Conservation (phyloP, 1,284 basidiomycete genomes). For the Wallemia hederae region DNA sequence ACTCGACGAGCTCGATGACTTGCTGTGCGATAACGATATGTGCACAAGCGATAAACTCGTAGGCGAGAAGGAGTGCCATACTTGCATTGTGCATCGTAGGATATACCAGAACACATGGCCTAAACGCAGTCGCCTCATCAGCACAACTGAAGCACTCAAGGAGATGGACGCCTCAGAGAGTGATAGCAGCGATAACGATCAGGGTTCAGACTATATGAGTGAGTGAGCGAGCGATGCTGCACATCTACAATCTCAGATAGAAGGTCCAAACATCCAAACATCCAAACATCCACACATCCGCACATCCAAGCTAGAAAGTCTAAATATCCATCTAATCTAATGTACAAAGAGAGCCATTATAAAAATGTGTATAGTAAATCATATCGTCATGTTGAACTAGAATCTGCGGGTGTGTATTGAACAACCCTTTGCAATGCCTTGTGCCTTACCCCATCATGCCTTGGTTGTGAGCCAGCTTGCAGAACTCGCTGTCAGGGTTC, state of each 20-base stretch:
- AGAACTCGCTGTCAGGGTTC: slow-evolving; percentile 7
- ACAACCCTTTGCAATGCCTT: too few relatives aligned
- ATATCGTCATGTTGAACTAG: not conserved
- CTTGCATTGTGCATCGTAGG: not conserved
- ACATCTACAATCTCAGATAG: too few relatives aligned
- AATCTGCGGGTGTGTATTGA: too few relatives aligned
- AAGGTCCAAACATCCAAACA: not conserved
- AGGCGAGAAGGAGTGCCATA: not conserved
- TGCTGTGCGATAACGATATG: not conserved
- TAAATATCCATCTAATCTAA: not conserved
- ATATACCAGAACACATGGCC: not conserved
- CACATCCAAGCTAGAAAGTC: not conserved
- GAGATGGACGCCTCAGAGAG: too few relatives aligned
- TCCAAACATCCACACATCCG: too few relatives aligned
- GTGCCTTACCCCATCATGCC: slow-evolving; percentile 3
- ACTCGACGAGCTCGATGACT: not conserved
- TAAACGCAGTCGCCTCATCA: not conserved
- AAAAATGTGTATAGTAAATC: not conserved
- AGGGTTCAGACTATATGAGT: too few relatives aligned
- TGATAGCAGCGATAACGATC: too few relatives aligned
- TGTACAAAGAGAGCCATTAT: not conserved
- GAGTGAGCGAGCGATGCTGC: too few relatives aligned
- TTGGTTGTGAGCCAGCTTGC: slow-evolving; percentile 10
- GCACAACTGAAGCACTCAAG: too few relatives aligned
- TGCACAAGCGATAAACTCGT: not conserved